A percentile compares a stretch with the other conserved stretches of the same genome.
Conservation (phyloP, 441 rosid genomes). For the Mallotus japonicus region DNA sequence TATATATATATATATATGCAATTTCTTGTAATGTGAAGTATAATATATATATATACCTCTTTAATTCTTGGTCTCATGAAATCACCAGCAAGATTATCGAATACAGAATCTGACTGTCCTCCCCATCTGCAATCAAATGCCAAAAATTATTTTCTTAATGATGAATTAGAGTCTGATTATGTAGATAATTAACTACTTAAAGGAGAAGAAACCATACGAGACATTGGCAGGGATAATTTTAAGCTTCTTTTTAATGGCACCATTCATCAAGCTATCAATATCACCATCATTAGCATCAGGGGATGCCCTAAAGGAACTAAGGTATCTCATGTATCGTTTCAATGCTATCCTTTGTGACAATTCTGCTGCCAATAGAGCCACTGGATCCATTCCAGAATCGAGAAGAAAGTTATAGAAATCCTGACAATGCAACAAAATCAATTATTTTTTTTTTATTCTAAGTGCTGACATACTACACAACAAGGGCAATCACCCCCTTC, state of each 20-base stretch:
- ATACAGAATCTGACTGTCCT: constrained; percentile 54
- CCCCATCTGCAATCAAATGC: constrained; percentile 60
- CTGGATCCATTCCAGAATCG: constrained; percentile 58
- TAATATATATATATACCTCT: constrained; percentile 38
- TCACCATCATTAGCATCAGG: constrained; percentile 37
- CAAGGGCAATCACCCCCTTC: no score
- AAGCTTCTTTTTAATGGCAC: constrained; percentile 59
- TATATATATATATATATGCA: no score
- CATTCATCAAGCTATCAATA: constrained; percentile 62
- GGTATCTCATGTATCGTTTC: constrained; percentile 54
- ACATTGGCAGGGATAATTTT: constrained; percentile 67
- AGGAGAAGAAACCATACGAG: constrained; percentile 36
- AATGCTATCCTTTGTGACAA: constrained; percentile 25
- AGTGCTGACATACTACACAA: no score
- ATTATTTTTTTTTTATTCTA: no score
- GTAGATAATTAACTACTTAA: background rate
- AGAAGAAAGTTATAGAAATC: constrained; percentile 75
- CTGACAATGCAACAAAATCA: constrained; percentile 30
- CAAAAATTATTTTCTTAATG: background rate
- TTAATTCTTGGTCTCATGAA: constrained; percentile 77
- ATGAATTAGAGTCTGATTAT: background rate
- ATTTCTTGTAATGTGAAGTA: background rate
- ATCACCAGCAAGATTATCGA: constrained; percentile 45
- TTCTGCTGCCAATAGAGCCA: constrained; percentile 37
- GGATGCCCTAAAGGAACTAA: constrained; percentile 37